Percentiles rank a stretch among this genome's conserved stretches.
These are phyloP conservation scores for Mycena citricolor DNA, from an alignment of 1,284 basidiomycete genomes.

Conservation along the genomic window DNA sequence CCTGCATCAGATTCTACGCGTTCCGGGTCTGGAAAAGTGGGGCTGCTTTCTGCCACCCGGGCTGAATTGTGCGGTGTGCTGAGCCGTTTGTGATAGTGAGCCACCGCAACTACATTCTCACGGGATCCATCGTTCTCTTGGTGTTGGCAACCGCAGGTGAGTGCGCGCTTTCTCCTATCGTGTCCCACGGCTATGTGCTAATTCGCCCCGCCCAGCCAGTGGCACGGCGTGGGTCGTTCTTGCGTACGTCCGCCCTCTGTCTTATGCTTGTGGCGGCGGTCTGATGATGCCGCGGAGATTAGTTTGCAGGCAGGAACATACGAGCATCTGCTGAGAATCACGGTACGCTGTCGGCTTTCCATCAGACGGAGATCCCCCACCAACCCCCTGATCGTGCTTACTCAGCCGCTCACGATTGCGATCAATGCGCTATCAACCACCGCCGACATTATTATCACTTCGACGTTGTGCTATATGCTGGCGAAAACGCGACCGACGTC, in stretches of 20 bases:
- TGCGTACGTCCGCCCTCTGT: slow-evolving; percentile 16
- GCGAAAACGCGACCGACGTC: slow-evolving; percentile 44
- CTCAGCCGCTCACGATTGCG: slow-evolving; percentile 42
- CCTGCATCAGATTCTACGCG: slow-evolving; percentile 15
- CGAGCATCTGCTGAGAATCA: slow-evolving; percentile 10
- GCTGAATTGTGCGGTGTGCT: too few species aligned
- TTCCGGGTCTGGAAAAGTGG: slow-evolving; percentile 17
- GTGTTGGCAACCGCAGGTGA: slow-evolving; percentile 30
- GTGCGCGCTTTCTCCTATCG: slow-evolving; percentile 1
- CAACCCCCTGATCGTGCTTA: background rate
- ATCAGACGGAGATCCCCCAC: too few species aligned
- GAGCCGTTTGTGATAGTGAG: slow-evolving; percentile 33
- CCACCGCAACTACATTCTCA: slow-evolving; percentile 28
- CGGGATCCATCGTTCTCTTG: slow-evolving; percentile 26
- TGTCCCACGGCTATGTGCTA: too few species aligned
- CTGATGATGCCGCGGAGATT: too few species aligned
- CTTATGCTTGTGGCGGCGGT: too few species aligned
- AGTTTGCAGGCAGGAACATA: slow-evolving; percentile 18
- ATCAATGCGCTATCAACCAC: slow-evolving; percentile 45
- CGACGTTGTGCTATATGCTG: slow-evolving; percentile 41
- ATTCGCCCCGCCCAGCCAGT: too few species aligned
- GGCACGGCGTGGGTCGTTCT: slow-evolving; percentile 26
- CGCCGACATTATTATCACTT: slow-evolving; percentile 44
- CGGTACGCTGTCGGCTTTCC: slow-evolving; percentile 4
- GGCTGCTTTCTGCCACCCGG: too few species aligned